phyloP scores from a whole-genome alignment of 371 early-diverging fungal species.

The Scutellospora calospora region DNA sequence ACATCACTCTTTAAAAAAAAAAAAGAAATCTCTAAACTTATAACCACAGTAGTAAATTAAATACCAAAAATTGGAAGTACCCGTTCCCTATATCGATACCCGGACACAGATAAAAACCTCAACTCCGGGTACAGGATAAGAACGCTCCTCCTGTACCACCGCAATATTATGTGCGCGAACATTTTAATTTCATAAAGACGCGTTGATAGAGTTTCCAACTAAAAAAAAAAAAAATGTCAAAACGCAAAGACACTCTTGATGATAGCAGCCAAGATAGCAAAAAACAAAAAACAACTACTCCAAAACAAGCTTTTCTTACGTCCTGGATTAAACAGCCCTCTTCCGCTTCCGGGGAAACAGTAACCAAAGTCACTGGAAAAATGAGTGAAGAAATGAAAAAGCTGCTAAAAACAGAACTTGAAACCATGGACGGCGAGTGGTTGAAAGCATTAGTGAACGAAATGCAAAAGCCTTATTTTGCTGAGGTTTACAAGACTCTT shows the following conservation, averaged over 20 bases:
- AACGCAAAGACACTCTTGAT: neutral
- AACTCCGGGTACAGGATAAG: too few species aligned
- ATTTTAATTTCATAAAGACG: too few species aligned
- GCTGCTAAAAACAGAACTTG: conserved; percentile 73
- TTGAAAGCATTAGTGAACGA: conserved; percentile 71
- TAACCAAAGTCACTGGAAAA: neutral
- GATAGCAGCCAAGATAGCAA: neutral
- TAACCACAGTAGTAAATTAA: too few species aligned
- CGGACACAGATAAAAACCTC: too few species aligned
- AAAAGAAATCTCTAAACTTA: too few species aligned
- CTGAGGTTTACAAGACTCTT: conserved; percentile 56
- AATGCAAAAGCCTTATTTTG: conserved; percentile 81
- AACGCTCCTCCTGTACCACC: too few species aligned
- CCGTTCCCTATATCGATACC: too few species aligned
- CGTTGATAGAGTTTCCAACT: too few species aligned
- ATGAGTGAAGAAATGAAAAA: conserved; percentile 56
- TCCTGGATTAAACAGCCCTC: neutral
- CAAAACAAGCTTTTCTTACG: neutral
- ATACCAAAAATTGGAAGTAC: too few species aligned
- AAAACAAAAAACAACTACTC: neutral
- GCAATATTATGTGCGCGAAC: too few species aligned
- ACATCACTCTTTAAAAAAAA: too few species aligned
- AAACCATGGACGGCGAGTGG: conserved; percentile 83
- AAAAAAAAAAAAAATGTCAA: neutral
- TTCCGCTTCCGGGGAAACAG: neutral